These are phyloP conservation scores for Fonsecaea multimorphosa DNA, from an alignment of 2,329 filamentous ascomycete species.

Conservation along the genomic window DNA sequence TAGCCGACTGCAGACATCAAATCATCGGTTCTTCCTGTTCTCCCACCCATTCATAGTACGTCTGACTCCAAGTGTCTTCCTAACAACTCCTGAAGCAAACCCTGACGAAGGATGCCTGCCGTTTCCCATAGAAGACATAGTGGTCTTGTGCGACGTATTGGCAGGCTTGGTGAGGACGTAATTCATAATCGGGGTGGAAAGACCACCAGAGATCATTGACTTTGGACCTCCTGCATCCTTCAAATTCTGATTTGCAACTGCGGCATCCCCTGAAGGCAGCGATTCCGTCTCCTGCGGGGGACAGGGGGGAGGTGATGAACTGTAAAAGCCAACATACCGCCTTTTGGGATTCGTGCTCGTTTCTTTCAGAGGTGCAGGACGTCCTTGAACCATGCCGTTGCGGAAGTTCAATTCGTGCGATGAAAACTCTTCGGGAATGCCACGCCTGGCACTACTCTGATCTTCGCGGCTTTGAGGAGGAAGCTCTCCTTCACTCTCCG, in stretches of 20 bases:
- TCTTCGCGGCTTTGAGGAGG: neutral
- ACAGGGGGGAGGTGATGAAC: constrained; percentile 32
- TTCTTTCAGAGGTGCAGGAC: constrained; percentile 23
- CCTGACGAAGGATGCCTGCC: constrained; percentile 37
- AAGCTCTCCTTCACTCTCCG: neutral
- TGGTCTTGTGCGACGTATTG: constrained; percentile 48
- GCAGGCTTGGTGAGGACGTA: constrained; percentile 40
- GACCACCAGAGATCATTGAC: too few species aligned
- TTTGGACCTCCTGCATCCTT: neutral
- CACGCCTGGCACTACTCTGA: neutral
- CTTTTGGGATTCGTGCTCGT: constrained; percentile 21
- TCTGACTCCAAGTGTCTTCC: constrained; percentile 51
- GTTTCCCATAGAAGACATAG: constrained; percentile 22
- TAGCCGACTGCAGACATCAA: neutral
- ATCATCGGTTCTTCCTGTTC: constrained; percentile 32
- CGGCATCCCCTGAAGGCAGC: neutral
- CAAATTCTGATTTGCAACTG: neutral
- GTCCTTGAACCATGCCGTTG: constrained; percentile 22
- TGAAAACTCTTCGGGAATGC: constrained; percentile 30
- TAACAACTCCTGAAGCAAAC: constrained; percentile 34
- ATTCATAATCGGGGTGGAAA: constrained; percentile 31
- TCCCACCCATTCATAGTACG: constrained; percentile 53
- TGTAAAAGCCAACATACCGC: constrained; percentile 45
- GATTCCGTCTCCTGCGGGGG: neutral
- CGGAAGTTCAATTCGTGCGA: constrained; percentile 26